These are phyloP conservation scores for Holtermannia corniformis DNA, from an alignment of 768 basidiomycete genomes.

Conservation along the genomic window DNA sequence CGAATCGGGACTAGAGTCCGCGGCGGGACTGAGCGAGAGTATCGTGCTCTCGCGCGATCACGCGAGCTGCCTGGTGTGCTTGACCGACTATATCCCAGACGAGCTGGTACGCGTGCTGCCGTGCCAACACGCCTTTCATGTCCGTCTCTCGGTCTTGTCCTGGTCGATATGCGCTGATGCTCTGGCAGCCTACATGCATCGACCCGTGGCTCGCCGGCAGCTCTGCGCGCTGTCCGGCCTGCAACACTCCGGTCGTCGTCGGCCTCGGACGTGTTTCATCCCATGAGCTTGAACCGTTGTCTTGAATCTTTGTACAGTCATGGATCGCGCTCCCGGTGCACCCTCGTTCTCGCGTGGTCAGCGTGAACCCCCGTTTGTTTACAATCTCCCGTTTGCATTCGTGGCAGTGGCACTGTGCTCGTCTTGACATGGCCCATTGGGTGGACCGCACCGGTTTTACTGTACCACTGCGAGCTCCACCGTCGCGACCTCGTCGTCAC, in stretches of 20 bases:
- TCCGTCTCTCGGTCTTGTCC: constrained; percentile 43
- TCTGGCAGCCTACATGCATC: constrained; percentile 47
- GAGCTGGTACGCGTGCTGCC: constrained; percentile 62
- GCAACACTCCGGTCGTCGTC: constrained; percentile 45
- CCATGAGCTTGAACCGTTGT: no score
- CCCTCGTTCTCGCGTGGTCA: no score
- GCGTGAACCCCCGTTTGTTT: no score
- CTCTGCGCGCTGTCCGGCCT: constrained; percentile 78
- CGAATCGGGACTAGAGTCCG: neutral
- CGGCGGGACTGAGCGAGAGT: neutral
- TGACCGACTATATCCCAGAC: constrained; percentile 16
- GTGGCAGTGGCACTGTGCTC: no score
- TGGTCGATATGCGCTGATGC: constrained; percentile 52
- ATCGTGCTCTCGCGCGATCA: constrained; percentile 7
- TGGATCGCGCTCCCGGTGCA: no score
- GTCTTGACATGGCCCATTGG: no score
- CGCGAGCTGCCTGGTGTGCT: constrained; percentile 28
- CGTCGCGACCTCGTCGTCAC: no score
- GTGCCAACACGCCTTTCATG: constrained; percentile 87
- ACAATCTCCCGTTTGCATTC: no score
- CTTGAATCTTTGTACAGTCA: no score
- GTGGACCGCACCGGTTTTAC: no score
- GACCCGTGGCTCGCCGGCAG: constrained; percentile 82
- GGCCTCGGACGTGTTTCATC: no score
- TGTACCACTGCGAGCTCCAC: no score